Base-by-base conservation (phyloP, 306 rosid species). In the Malus sylvestris region DNA sequence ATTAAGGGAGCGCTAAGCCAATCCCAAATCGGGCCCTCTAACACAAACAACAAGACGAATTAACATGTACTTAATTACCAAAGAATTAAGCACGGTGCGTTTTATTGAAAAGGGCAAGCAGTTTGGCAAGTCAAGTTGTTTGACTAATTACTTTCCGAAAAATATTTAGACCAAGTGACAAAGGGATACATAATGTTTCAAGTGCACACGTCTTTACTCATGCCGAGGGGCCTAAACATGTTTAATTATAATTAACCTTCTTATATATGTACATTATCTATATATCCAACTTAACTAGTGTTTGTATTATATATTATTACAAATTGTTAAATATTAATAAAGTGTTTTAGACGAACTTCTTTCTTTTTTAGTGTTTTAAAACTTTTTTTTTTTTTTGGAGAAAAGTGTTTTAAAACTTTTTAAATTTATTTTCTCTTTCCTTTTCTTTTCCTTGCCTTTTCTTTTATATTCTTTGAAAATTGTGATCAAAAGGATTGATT, bases 11-110 rank as follows among this genome's bases (percentile, higher is more conserved):
- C 88, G 83, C 32, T 86, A 52, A 82, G 68, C 85, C 89, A 85
- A 85, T 85, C 85, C 66, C 80, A 52, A 38, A 75, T 51, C 35
- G 71, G 73, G 44, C 81, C 89, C 83, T 81, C 80, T 27, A 60
- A 83, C 89, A 82, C 97, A 88, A 86, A 88, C 90, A 89, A 88
- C 93, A 86, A 86, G 93, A 88, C 89, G 80, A 88, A 88, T 83
- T 81, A 76, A 74, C 59, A 18, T 78, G 87, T 80, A 88, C 93
- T 91, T 86, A 79, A 66, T 79, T 29, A 71, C 19, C 15, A 62
- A 62, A 81, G 75, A 77, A 74, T 59, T 81, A 83, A 8, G 45
- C 58, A 81, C 27, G 44, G 79, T 79, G 86, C 88, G 71, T 84
- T 87, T 86, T 62, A 68, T 83, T 88, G 85, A 76, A 86, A 86